These are phyloP conservation scores for Linnemannia zychae DNA, from an alignment of 192 early-diverging fungal genomes.

Conservation along the genomic window DNA sequence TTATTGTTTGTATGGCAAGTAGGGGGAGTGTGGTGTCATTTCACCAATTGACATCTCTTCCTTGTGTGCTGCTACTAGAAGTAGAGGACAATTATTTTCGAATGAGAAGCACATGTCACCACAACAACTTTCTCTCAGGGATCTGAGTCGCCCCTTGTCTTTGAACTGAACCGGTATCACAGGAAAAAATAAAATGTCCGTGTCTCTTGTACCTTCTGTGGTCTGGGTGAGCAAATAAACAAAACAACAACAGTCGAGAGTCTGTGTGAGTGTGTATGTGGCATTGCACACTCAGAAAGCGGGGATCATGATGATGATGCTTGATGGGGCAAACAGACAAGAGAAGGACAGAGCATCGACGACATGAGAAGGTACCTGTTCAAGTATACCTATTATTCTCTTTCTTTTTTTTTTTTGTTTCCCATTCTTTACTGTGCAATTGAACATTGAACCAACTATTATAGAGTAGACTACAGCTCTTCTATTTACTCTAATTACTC, in stretches of 20 bases:
- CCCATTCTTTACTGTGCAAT: background rate
- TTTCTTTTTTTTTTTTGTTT: background rate
- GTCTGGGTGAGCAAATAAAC: background rate
- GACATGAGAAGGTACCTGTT: background rate
- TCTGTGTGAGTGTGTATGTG: background rate
- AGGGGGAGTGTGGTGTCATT: background rate
- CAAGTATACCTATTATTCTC: background rate
- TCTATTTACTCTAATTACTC: background rate
- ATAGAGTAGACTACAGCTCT: no score
- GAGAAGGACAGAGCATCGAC: background rate
- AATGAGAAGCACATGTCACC: constrained; percentile 16
- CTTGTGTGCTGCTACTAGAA: no score
- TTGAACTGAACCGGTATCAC: background rate
- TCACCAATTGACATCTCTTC: background rate
- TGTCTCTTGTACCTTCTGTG: background rate
- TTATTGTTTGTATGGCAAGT: background rate
- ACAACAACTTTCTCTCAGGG: background rate
- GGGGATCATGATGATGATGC: background rate
- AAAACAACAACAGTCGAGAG: no score
- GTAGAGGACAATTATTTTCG: background rate
- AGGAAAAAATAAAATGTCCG: constrained; percentile 1
- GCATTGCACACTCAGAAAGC: background rate
- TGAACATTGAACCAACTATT: background rate
- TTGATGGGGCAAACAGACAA: background rate
- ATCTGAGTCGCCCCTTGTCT: constrained; percentile 2